Base-by-base conservation (phyloP, 768 basidiomycete species). In the Dioszegia hungarica region DNA sequence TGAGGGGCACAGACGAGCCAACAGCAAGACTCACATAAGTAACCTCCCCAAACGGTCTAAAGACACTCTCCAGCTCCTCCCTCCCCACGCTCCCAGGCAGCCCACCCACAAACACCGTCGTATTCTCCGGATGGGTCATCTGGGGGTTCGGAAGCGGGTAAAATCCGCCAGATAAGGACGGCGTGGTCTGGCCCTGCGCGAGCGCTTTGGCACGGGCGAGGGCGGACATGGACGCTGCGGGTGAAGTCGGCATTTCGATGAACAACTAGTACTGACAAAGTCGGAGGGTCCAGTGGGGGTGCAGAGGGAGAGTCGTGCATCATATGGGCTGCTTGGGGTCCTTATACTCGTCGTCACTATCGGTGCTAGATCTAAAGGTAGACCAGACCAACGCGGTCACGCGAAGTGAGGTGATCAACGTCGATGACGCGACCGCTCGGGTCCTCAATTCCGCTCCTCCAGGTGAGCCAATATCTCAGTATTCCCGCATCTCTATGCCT, bases 31-130 rank as follows among this genome's bases (percentile, higher is more conserved):
- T 57, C 47, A 57, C 56, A 57, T 48, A 48, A 28, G 27, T 47
- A 11, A 57, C 47, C 47, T 51, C 46, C 45, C 57, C 57, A 34
- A 54, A 59, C 9, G 27, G 39, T 17, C 15, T 27, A 28, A 53
- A 53, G n/a, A 53, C 14, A 1, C 3, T 20, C 22, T 49, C 36
- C n/a, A 59, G 29, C 44, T 44, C 36, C 2, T 53, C 57, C 28
- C 40, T 24, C 1, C 52, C 40, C 10, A 54, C 39, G 19, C n/a
- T 31, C 24, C 29, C 37, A 15, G 40, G 36, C 17, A 59, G 24
- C 11, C 44, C 51, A 0, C 57, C 57, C 0, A 59, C 44, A 38
- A 59, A 59, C 5, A 59, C 51, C 9, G 57, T 59, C 4, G 39
- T 53, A 29, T 59, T 59, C 33, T 51, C 49, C 34, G 49, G 49